Conservation (phyloP, 805 yeast genomes). For the Cyberlindnera mississippiensis region DNA sequence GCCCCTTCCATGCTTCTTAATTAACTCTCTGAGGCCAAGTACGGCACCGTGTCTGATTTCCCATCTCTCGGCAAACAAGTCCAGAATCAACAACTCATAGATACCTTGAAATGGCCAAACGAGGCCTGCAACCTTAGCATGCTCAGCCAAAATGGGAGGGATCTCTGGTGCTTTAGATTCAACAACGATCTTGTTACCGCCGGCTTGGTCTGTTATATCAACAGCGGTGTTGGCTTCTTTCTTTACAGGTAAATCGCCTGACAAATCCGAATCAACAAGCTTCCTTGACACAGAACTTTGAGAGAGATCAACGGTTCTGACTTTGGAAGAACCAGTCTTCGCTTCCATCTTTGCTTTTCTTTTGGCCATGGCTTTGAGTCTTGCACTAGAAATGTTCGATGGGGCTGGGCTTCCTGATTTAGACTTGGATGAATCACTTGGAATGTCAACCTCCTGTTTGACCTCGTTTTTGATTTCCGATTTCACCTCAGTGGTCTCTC, state of each 20-base stretch:
- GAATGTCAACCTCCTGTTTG: not conserved
- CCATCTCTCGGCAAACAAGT: slow-evolving; percentile 84
- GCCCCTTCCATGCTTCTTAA: slow-evolving; percentile 75
- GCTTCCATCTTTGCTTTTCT: slow-evolving; percentile 78
- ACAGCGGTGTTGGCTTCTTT: slow-evolving; percentile 32
- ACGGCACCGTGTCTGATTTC: slow-evolving; percentile 96
- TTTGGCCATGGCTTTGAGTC: slow-evolving; percentile 92
- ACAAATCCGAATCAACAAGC: slow-evolving; percentile 34
- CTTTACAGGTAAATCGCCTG: slow-evolving; percentile 7
- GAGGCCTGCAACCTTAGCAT: slow-evolving; percentile 64
- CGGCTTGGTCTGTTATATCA: slow-evolving; percentile 74
- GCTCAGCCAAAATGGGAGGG: slow-evolving; percentile 65
- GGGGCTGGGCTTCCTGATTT: slow-evolving; percentile 10
- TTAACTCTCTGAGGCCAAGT: slow-evolving; percentile 82
- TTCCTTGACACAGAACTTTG: slow-evolving; percentile 64
- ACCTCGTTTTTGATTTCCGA: slow-evolving; percentile 4
- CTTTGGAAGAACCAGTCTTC: slow-evolving; percentile 42
- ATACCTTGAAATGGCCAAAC: slow-evolving; percentile 96
- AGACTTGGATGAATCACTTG: slow-evolving; percentile 3
- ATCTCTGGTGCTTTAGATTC: slow-evolving; percentile 68
- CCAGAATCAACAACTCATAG: slow-evolving; percentile 73
- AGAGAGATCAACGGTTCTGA: slow-evolving; percentile 59
- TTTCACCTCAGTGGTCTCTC: slow-evolving; percentile 13
- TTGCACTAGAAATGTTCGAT: slow-evolving; percentile 49
- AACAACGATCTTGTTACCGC: slow-evolving; percentile 77